These are phyloP conservation scores for Schizonepeta tenuifolia DNA, from an alignment of 257 asterid species.

Conservation along the genomic window DNA sequence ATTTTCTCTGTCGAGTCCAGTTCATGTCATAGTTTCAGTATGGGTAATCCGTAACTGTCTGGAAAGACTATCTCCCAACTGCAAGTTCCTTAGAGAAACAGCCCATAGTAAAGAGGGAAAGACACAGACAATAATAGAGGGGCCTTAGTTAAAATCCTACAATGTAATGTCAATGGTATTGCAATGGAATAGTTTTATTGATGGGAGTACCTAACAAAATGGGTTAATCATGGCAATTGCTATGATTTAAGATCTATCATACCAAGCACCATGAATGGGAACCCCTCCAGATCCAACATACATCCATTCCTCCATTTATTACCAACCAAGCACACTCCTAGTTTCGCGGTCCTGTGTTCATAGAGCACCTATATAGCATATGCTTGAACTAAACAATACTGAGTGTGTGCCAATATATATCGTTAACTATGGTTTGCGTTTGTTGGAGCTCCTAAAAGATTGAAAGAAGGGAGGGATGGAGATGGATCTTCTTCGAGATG, in stretches of 20 bases:
- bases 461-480: not conserved
- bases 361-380: not conserved
- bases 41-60: not conserved
- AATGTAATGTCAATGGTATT: not conserved
- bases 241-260: not conserved
- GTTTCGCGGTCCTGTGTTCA: not conserved
- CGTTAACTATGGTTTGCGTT: not conserved
- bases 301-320: not conserved
- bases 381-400: not conserved
- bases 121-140: not conserved
- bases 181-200: not conserved
- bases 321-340: not conserved
- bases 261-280: not conserved
- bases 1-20: not conserved
- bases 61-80: constrained; percentile 5
- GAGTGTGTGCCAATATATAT: not conserved
- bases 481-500: not conserved
- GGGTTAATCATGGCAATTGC: not conserved
- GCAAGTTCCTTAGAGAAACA: not conserved
- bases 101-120: not conserved
- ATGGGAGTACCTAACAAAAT: not conserved
- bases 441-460: not conserved
- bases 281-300: not conserved
- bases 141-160: not conserved
- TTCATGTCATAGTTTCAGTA: not conserved